These are phyloP conservation scores for Aspergillus steynii DNA, from an alignment of 495 filamentous ascomycete species.

Conservation along the genomic window DNA sequence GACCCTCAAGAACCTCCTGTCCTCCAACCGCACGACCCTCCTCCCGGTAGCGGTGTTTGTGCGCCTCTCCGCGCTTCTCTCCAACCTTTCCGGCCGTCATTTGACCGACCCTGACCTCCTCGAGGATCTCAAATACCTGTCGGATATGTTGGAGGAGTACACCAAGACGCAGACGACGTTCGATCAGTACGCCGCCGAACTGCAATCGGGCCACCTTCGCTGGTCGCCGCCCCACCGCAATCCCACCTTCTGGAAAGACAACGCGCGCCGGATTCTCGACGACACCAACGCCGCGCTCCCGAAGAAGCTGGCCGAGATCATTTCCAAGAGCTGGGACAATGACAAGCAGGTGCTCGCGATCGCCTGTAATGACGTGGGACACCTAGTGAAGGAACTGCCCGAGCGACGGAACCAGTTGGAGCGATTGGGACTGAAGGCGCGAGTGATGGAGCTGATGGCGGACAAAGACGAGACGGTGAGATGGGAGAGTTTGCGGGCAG, in stretches of 20 bases:
- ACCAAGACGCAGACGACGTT: constrained; percentile 96
- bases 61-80: constrained; percentile 76
- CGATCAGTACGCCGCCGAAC: constrained; percentile 89
- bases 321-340: constrained; percentile 80
- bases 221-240: constrained; percentile 96
- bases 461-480: constrained; percentile 86
- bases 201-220: constrained; percentile 83
- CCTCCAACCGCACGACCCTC: constrained; percentile 69
- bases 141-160: constrained; percentile 84
- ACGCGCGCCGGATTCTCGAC: constrained; percentile 90
- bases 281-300: constrained; percentile 75
- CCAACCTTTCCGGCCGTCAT: constrained; percentile 79
- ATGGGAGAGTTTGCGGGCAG: constrained; percentile 92
- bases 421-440: constrained; percentile 83
- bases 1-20: constrained; percentile 82
- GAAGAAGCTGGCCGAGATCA: constrained; percentile 82
- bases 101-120: constrained; percentile 85
- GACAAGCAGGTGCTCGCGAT: constrained; percentile 97
- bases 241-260: constrained; percentile 89
- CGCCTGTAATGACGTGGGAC: constrained; percentile 91
- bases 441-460: constrained; percentile 95
- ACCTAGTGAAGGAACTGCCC: constrained; percentile 84
- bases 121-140: constrained; percentile 77
- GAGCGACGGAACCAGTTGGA: constrained; percentile 82
- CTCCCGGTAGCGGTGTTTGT: constrained; percentile 80